Evolutionary conservation across 164 flowering plant genomes (phyloP), one percentile per base, ranked within the genome.

Genomic region (Protea cynaroides): DNA sequence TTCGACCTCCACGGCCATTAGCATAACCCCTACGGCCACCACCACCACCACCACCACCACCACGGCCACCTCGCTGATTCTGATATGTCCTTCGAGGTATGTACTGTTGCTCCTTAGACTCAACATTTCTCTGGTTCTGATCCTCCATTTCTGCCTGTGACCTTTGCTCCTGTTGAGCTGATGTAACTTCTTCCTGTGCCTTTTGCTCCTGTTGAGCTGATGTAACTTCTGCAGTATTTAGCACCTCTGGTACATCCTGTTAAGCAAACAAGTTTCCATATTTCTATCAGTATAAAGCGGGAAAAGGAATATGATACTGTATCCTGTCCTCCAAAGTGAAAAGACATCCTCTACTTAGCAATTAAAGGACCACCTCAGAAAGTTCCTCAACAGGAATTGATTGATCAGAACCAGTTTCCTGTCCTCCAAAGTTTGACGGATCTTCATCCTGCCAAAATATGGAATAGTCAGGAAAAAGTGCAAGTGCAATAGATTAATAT

Each of bases 41-140:
- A 18, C 84, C 79, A 10, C 74, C 71, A 53, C n/a, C n/a, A n/a
- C n/a, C n/a, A n/a, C n/a, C n/a, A n/a, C n/a, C n/a, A n/a, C n/a
- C n/a, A n/a, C n/a, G n/a, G n/a, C 86, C 87, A 43, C 88, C 88
- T 80, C 97, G 77, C 58, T 78, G 84, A 76, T 82, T 87, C 57
- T 69, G 85, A 65, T 80, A 78, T 29, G 62, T 18, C 51, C n/a
- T n/a, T n/a, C 87, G 80, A 0, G 77, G 82, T 58, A 54, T 43
- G 34, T 80, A 63, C 25, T 82, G 84, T 22, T 83, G 89, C 29
- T 81, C 85, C 70, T 80, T 78, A 0, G 72, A 43, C 40, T 78
- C 87, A 24, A 49, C 56, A 29, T 78, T 82, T 62, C 63, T 68
- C 25, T 67, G 65, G 65, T 64, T 65, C 44, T 69, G 68, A 64